Conservation (phyloP, 2,329 filamentous ascomycete species). For the Pseudogymnoascus sp. region DNA sequence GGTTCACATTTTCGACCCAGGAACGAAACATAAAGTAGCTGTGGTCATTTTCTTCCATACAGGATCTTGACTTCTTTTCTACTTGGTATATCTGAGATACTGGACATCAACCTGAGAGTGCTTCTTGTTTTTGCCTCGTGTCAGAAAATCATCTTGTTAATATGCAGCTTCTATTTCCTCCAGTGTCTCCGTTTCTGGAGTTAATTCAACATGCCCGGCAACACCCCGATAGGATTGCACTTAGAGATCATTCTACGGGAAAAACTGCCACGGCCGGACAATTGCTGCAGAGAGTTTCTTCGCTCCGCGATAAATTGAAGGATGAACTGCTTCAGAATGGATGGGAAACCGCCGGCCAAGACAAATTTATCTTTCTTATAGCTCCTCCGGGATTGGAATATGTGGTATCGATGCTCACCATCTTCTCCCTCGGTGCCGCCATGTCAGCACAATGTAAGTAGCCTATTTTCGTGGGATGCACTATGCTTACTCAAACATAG, state of each 20-base stretch:
- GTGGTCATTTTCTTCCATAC: background rate
- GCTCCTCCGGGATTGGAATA: constrained; percentile 21
- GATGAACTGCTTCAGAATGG: constrained; percentile 14
- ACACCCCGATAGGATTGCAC: constrained; percentile 18
- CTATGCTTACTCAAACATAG: constrained; percentile 17
- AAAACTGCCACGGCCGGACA: constrained; percentile 19
- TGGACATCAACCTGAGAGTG: constrained; percentile 6
- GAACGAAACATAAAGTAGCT: background rate
- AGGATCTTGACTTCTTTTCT: background rate
- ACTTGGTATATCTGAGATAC: background rate
- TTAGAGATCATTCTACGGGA: constrained; percentile 21
- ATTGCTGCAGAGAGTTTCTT: constrained; percentile 18
- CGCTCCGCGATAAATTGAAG: constrained; percentile 17
- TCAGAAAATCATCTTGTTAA: constrained; percentile 1
- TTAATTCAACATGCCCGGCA: constrained; percentile 16
- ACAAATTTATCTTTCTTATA: constrained; percentile 20
- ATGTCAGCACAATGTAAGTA: constrained; percentile 21
- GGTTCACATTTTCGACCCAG: background rate
- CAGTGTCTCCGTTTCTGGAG: constrained; percentile 20
- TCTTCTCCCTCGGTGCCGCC: constrained; percentile 21
- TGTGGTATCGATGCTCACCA: constrained; percentile 22
- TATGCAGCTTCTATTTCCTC: constrained; percentile 19
- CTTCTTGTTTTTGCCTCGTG: background rate
- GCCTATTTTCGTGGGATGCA: background rate
- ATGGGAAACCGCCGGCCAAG: constrained; percentile 14